These are phyloP conservation scores for Pichia sp. DNA, from an alignment of 1,139 yeast species.

Conservation along the genomic window DNA sequence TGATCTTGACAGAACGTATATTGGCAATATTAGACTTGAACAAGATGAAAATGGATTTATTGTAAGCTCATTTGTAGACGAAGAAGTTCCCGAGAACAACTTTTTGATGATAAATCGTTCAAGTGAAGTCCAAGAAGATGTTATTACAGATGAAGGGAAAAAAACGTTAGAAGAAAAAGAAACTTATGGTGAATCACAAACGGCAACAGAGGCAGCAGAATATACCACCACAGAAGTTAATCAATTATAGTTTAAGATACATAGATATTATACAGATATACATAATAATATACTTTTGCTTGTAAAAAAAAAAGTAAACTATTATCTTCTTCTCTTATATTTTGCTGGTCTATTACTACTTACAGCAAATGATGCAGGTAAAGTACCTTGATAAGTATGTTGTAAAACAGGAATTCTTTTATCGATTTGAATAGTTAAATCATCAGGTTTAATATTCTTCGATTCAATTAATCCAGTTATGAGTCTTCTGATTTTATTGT, in stretches of 20 bases:
- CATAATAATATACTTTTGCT: neutral
- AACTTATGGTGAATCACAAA: neutral
- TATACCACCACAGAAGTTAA: neutral
- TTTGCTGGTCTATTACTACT: constrained; percentile 16
- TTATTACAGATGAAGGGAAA: neutral
- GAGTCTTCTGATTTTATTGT: constrained; percentile 44
- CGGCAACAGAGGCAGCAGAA: neutral
- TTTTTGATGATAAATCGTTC: neutral
- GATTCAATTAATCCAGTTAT: constrained; percentile 37
- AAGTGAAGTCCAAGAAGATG: neutral
- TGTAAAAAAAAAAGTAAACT: neutral
- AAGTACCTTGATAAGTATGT: constrained; percentile 69
- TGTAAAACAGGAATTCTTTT: constrained; percentile 60
- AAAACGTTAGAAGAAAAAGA: neutral
- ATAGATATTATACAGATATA: neutral
- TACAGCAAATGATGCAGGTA: constrained; percentile 51
- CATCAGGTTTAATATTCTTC: constrained; percentile 23
- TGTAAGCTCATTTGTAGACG: constrained; percentile 10
- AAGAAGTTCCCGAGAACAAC: constrained; percentile 1
- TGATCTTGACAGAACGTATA: constrained; percentile 15
- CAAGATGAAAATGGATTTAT: constrained; percentile 15
- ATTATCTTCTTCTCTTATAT: constrained; percentile 21
- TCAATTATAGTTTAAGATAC: neutral
- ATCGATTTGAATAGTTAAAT: constrained; percentile 32
- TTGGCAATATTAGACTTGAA: constrained; percentile 17